A percentile compares a stretch with the other conserved stretches of the same genome.
Evolutionary conservation across 2,329 filamentous ascomycete genomes (phyloP).

Genomic region (Aspergillus nomiae): DNA sequence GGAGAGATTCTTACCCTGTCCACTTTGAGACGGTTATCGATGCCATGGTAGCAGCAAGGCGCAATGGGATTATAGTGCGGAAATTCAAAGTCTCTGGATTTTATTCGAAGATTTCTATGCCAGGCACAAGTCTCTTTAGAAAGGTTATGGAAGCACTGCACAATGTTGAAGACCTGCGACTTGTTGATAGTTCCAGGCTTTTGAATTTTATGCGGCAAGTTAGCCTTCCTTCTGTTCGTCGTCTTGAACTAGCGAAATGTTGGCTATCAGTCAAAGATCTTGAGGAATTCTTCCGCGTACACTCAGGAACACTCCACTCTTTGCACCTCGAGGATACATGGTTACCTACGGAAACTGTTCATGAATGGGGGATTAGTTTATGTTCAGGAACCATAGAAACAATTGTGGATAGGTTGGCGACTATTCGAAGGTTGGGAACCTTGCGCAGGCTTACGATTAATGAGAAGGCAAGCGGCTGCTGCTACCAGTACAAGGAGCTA

Average conservation of each 20-base stretch:
- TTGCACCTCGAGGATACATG: conserved; percentile 8
- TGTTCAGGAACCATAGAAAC: not conserved
- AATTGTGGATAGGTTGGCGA: not conserved
- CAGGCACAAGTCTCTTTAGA: not conserved
- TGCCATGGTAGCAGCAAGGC: conserved; percentile 5
- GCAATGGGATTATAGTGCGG: conserved; percentile 5
- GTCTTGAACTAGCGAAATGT: conserved; percentile 6
- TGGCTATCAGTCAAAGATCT: conserved; percentile 11
- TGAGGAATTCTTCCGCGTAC: conserved; percentile 2
- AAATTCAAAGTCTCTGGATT: conserved; percentile 9
- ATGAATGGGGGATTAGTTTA: conserved; percentile 3
- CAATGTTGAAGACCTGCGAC: conserved; percentile 7
- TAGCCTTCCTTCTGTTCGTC: conserved; percentile 6
- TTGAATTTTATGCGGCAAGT: conserved; percentile 6
- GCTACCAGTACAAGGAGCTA: not conserved
- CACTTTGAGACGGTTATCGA: conserved; percentile 2
- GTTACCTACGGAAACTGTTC: not conserved
- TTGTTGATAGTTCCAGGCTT: conserved; percentile 9
- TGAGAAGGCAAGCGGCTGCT: not conserved
- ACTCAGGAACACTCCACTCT: conserved; percentile 2
- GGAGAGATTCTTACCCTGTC: conserved; percentile 9
- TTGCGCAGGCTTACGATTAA: conserved; percentile 3
- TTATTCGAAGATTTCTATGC: conserved; percentile 2
- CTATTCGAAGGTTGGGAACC: conserved; percentile 1
- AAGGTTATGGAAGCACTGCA: conserved; percentile 1